Conservation (phyloP, 441 rosid species). For the California macrophylla region DNA sequence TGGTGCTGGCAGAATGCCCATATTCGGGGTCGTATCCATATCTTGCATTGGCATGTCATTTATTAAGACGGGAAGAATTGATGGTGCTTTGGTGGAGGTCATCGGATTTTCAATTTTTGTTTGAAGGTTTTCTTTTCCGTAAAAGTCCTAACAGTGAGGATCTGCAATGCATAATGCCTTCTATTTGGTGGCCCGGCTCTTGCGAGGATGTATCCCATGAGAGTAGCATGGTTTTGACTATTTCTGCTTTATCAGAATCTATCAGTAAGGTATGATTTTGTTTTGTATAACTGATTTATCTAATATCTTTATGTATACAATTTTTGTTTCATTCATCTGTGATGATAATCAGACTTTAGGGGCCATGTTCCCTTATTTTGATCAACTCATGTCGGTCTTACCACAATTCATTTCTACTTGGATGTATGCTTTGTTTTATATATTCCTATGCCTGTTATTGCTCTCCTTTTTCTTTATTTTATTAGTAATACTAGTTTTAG, state of each 20-base stretch:
- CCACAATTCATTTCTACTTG: neutral
- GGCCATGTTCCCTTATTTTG: neutral
- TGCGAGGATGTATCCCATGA: conserved; percentile 67
- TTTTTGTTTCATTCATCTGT: neutral
- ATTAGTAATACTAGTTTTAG: neutral
- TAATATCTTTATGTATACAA: neutral
- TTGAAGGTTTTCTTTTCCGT: conserved; percentile 78
- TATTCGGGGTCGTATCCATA: conserved; percentile 83
- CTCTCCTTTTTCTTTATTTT: neutral
- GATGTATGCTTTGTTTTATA: neutral
- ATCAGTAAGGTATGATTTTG: conserved; percentile 53
- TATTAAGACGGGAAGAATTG: conserved; percentile 61
- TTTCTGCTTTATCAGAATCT: conserved; percentile 68
- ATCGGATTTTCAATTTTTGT: conserved; percentile 58
- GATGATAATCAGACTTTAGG: neutral
- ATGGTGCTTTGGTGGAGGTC: conserved; percentile 87
- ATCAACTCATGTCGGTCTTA: neutral
- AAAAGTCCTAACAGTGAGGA: conserved; percentile 79
- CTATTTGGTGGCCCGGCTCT: conserved; percentile 99
- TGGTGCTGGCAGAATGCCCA: conserved; percentile 73
- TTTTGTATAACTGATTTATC: conserved; percentile 5
- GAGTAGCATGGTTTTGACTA: conserved; percentile 72
- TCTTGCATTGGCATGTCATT: conserved; percentile 79
- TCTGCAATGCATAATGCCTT: conserved; percentile 73
- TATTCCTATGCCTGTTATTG: neutral